Conservation (phyloP, 148 eudicot genomes). For the Fagopyrum homotropicum region DNA sequence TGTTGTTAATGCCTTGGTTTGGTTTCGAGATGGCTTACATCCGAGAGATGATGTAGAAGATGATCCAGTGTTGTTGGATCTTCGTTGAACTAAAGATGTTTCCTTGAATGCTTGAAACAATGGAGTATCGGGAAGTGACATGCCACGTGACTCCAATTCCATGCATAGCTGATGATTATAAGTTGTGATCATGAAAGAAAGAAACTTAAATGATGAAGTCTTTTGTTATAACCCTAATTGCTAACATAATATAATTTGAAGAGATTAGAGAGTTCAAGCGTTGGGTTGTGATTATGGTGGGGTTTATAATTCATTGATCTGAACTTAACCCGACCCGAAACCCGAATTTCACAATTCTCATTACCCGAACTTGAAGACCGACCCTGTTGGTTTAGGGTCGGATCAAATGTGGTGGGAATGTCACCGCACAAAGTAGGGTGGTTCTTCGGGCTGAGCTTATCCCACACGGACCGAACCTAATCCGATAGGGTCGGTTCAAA, state of each 20-base stretch:
- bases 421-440: no score
- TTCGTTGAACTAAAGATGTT: not conserved
- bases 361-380: no score
- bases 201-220: not conserved
- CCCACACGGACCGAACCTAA: no score
- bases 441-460: no score
- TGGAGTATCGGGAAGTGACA: conserved; percentile 10
- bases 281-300: no score
- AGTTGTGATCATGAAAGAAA: not conserved
- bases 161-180: not conserved
- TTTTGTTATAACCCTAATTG: not conserved
- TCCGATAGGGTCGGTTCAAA: no score
- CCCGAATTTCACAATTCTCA: no score
- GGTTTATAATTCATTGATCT: no score
- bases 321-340: no score
- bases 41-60: not conserved
- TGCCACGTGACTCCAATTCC: conserved; percentile 10
- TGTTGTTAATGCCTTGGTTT: conserved; percentile 11
- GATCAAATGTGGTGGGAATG: no score
- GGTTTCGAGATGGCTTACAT: conserved; percentile 9
- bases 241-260: not conserved
- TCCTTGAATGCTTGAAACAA: conserved; percentile 13
- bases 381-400: no score
- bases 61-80: conserved; percentile 1
- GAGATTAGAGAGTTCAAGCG: not conserved